Evolutionary conservation across 805 yeast species (phyloP), one percentile per base, ranked within the genome.

Genomic region (Saccharomycopsis selenospora): DNA sequence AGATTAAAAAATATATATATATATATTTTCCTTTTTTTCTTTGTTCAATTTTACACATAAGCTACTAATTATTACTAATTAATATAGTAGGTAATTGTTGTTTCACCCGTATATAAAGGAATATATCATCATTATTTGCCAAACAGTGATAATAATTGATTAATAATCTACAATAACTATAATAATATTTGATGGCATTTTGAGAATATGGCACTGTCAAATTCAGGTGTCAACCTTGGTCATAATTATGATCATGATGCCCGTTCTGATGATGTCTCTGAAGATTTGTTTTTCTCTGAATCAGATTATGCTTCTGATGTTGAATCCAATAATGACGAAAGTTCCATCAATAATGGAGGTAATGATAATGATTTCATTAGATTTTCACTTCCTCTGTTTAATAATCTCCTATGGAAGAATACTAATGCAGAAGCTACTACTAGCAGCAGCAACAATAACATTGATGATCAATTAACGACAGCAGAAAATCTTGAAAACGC

Each of bases 181-280:
- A n/a, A n/a, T n/a, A n/a, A n/a, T n/a, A n/a, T n/a, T n/a, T n/a
- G n/a, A n/a, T n/a, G n/a, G n/a, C n/a, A n/a, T n/a, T n/a, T n/a
- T n/a, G n/a, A n/a, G n/a, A n/a, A n/a, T n/a, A n/a, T n/a, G n/a
- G n/a, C n/a, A n/a, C n/a, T n/a, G n/a, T n/a, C n/a, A n/a, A n/a
- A n/a, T n/a, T n/a, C 38, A 14, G 17, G 18, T 14, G 38, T 46
- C 46, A 46, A 46, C 20, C 26, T 46, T 14, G 49, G 49, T 40
- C 49, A 46, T 22, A 38, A 46, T 28, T 46, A 46, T 46, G 49
- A 40, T 23, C 49, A 41, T 3, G 49, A 46, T 3, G n/a, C 14
- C 24, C 22, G 22, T 4, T 45, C 48, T 3, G 26, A 28, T 22
- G 30, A 11, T 13, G 22, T 20, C 27, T 23, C 27, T 2, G 24